Conservation (phyloP, 1,284 basidiomycete genomes). For the Irpex lacteus region DNA sequence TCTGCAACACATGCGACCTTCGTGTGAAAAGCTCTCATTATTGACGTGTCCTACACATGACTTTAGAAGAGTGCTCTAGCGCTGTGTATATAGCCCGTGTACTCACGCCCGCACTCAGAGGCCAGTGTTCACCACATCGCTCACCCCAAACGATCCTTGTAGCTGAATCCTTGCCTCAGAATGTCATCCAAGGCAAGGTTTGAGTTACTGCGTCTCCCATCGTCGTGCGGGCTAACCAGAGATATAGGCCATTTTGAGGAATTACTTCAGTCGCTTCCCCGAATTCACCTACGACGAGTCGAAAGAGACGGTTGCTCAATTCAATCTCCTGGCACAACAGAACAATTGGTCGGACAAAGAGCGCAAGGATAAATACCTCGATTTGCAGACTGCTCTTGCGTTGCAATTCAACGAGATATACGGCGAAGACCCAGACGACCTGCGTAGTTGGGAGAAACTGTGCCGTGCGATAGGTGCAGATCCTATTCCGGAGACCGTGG, state of each 20-base stretch:
- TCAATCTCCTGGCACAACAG: neutral
- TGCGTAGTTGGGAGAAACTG: conserved; percentile 31
- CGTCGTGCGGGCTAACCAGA: neutral
- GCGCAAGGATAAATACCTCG: neutral
- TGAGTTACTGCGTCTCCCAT: neutral
- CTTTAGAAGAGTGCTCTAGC: neutral
- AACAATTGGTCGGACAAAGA: neutral
- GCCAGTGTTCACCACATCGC: no score
- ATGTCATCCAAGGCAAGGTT: neutral
- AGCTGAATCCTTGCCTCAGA: neutral
- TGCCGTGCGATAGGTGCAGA: conserved; percentile 21
- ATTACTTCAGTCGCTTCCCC: neutral
- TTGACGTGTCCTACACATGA: neutral
- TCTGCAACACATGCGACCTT: no score
- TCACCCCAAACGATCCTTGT: neutral
- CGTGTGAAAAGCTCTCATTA: no score
- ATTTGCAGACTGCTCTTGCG: conserved; percentile 25
- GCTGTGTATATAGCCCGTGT: neutral
- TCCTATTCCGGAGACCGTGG: conserved; percentile 15
- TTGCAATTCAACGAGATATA: conserved; percentile 34
- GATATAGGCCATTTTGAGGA: neutral
- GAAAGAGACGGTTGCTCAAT: neutral
- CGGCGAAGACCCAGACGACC: conserved; percentile 29
- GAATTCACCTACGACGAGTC: neutral
- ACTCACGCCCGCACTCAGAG: neutral